These are phyloP conservation scores for Erodium trifolium DNA, from an alignment of 441 rosid species.

Conservation along the genomic window DNA sequence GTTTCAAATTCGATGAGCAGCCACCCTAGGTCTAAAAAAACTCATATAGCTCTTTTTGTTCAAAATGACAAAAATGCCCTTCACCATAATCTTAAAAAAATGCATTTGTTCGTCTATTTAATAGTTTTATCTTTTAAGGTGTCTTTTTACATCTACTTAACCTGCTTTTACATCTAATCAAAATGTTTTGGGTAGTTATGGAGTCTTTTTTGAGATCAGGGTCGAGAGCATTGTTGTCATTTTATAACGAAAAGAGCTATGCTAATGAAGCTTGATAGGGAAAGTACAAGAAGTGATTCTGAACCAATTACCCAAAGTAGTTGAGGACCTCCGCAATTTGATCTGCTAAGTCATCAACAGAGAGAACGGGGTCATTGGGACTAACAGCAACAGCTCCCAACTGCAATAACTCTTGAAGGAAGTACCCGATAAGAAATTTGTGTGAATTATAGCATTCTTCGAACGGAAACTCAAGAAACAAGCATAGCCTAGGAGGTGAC, in stretches of 20 bases:
- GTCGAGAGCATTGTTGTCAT: no score
- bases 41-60: no score
- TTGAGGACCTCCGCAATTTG: constrained; percentile 82
- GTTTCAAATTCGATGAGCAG: no score
- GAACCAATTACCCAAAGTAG: constrained; percentile 59
- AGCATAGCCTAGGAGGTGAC: not conserved
- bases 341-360: constrained; percentile 87
- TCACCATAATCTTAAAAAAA: not conserved
- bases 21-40: no score
- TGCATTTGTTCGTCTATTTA: no score
- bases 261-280: not conserved
- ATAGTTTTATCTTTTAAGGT: no score
- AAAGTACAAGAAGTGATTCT: not conserved
- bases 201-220: no score
- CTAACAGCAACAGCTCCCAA: constrained; percentile 73
- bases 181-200: no score
- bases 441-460: constrained; percentile 30
- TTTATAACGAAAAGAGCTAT: no score
- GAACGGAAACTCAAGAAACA: not conserved
- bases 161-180: no score
- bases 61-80: no score
- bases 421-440: constrained; percentile 25
- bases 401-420: constrained; percentile 76
- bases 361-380: constrained; percentile 46
- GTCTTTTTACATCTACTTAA: no score